Conservation (phyloP, 148 eudicot species). For the Fallopia convolvulus region DNA sequence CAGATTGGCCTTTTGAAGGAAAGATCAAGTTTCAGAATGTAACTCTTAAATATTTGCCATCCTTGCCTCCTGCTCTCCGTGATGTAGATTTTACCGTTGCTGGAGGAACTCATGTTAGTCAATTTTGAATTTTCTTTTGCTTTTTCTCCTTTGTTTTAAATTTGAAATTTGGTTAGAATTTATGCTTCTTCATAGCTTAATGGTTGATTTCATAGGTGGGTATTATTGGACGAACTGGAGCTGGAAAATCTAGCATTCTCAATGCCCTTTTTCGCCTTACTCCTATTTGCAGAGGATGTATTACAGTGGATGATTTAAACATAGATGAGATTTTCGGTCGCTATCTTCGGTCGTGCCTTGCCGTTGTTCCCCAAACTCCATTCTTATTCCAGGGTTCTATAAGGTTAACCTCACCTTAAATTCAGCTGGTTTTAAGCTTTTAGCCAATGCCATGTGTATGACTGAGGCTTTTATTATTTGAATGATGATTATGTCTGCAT, state of each 20-base stretch:
- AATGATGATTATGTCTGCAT: too few relatives aligned
- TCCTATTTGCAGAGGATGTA: conserved; percentile 58
- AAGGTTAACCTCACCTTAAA: conserved; percentile 36
- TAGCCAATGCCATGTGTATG: neutral
- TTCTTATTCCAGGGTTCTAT: conserved; percentile 91
- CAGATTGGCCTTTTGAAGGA: conserved; percentile 73
- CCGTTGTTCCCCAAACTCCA: conserved; percentile 91
- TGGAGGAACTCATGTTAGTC: conserved; percentile 68
- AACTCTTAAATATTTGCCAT: conserved; percentile 72
- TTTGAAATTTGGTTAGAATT: conserved; percentile 2
- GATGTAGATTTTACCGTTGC: conserved; percentile 58
- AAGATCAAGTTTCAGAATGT: conserved; percentile 74
- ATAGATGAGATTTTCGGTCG: conserved; percentile 43
- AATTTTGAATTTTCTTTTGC: neutral
- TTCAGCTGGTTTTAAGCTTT: neutral
- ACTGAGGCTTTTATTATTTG: neutral
- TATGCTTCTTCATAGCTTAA: neutral
- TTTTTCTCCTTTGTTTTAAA: neutral
- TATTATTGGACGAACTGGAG: conserved; percentile 94
- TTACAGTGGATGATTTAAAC: conserved; percentile 62
- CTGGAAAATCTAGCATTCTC: conserved; percentile 92
- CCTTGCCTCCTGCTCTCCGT: conserved; percentile 66
- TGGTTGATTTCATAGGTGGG: conserved; percentile 49
- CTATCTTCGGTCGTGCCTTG: conserved; percentile 67
- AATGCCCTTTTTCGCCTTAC: conserved; percentile 86